Percentiles rank a stretch among this genome's conserved stretches.
phyloP scores from a whole-genome alignment of 352 stramenopile genomes.

The Phytophthora sp. region DNA sequence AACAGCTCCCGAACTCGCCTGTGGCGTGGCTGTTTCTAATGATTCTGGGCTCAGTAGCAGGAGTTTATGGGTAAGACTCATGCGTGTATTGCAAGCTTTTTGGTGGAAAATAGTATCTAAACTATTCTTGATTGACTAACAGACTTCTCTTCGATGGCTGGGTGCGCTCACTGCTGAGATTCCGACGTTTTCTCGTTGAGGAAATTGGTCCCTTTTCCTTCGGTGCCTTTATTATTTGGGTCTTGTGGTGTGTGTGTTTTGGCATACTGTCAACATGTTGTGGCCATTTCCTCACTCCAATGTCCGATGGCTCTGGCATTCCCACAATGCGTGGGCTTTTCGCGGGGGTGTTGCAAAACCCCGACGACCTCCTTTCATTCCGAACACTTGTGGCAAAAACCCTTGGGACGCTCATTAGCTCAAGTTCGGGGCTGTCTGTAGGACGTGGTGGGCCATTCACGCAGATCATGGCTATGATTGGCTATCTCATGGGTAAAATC shows the following conservation, averaged over 20 bases:
- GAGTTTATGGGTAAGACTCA: conserved; percentile 61
- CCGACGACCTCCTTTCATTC: conserved; percentile 67
- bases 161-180: conserved; percentile 67
- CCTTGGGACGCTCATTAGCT: conserved; percentile 69
- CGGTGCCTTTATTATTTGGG: conserved; percentile 70
- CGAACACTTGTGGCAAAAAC: conserved; percentile 74
- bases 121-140: background rate
- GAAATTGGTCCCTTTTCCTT: conserved; percentile 59
- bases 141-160: conserved; percentile 75
- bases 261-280: conserved; percentile 68
- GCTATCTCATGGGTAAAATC: conserved; percentile 71
- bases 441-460: conserved; percentile 76
- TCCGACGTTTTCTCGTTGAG: conserved; percentile 57
- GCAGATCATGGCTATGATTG: conserved; percentile 81
- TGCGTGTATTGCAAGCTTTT: too few species aligned
- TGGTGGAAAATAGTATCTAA: background rate
- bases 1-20: conserved; percentile 81
- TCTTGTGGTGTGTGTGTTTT: conserved; percentile 61
- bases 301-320: conserved; percentile 80
- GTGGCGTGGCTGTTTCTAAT: conserved; percentile 83
- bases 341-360: conserved; percentile 80
- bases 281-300: conserved; percentile 56
- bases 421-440: conserved; percentile 73
- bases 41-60: conserved; percentile 62
- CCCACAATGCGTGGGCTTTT: conserved; percentile 85